A percentile compares a stretch with the other conserved stretches of the same genome.
These are phyloP conservation scores for Tetrahymena elliotti DNA, from an alignment of 73 alveolate species.

Conservation along the genomic window DNA sequence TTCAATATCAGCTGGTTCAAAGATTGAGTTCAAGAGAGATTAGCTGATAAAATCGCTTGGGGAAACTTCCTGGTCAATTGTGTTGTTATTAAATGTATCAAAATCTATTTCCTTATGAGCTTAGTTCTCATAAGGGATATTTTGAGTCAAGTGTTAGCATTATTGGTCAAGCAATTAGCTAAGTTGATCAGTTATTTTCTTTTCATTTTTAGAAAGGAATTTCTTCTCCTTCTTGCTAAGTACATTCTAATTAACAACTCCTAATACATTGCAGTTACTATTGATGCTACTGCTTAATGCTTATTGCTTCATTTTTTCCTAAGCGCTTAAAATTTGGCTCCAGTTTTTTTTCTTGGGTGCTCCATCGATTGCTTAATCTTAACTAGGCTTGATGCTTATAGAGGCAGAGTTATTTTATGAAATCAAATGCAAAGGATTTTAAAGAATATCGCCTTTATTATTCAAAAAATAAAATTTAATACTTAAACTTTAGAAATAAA, in stretches of 20 bases:
- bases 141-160: background rate
- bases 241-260: background rate
- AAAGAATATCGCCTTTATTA: background rate
- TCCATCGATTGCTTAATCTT: background rate
- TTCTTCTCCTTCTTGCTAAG: background rate
- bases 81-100: background rate
- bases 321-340: background rate
- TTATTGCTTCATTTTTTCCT: background rate
- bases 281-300: background rate
- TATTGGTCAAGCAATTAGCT: background rate
- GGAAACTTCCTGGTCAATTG: background rate
- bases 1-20: background rate
- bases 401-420: background rate
- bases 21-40: background rate
- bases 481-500: background rate
- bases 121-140: background rate
- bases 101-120: background rate
- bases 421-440: background rate
- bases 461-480: background rate
- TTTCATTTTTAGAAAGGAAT: background rate
- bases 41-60: background rate
- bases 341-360: background rate
- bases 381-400: background rate
- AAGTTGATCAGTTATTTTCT: background rate
- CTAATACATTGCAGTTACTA: background rate